phyloP scores from a whole-genome alignment of 495 filamentous ascomycete species.

The Penicillium ochrochloron region DNA sequence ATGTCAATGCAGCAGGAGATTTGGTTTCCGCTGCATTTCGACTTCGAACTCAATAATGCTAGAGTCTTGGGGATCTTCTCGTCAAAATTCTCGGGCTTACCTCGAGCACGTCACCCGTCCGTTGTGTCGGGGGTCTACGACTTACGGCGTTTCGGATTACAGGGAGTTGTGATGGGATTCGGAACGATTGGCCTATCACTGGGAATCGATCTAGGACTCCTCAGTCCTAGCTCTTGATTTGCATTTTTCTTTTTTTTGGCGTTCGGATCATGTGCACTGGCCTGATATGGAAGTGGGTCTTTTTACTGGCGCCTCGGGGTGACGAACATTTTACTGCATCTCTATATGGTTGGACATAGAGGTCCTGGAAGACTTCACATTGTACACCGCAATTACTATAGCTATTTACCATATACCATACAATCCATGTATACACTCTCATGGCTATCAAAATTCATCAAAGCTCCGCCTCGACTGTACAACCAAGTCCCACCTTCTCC shows the following conservation, averaged over 20 bases:
- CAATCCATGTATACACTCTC: slow-evolving; percentile 16
- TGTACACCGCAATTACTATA: slow-evolving; percentile 21
- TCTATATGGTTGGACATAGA: slow-evolving; percentile 4
- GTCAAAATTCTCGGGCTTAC: not conserved
- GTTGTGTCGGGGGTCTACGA: not conserved
- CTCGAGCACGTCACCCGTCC: not conserved
- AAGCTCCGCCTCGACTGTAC: not conserved
- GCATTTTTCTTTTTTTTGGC: slow-evolving; percentile 19
- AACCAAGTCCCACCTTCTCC: not conserved
- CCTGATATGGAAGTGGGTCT: slow-evolving; percentile 23
- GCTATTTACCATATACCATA: slow-evolving; percentile 22
- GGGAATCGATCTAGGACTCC: slow-evolving; percentile 1
- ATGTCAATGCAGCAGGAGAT: not conserved
- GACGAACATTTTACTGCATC: not conserved
- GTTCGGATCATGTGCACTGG: slow-evolving; percentile 29
- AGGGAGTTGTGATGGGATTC: slow-evolving; percentile 6
- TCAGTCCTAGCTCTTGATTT: slow-evolving; percentile 11
- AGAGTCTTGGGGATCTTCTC: not conserved
- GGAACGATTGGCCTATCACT: not conserved
- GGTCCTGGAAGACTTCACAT: slow-evolving; percentile 10
- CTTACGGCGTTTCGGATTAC: slow-evolving; percentile 11
- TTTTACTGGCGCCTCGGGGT: slow-evolving; percentile 17
- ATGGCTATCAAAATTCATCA: slow-evolving; percentile 6
- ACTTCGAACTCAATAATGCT: not conserved
- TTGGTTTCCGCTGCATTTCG: not conserved